Evolutionary conservation across 306 rosid species (phyloP), one percentile per base, ranked within the genome.

Genomic region (Glycine tomentella): DNA sequence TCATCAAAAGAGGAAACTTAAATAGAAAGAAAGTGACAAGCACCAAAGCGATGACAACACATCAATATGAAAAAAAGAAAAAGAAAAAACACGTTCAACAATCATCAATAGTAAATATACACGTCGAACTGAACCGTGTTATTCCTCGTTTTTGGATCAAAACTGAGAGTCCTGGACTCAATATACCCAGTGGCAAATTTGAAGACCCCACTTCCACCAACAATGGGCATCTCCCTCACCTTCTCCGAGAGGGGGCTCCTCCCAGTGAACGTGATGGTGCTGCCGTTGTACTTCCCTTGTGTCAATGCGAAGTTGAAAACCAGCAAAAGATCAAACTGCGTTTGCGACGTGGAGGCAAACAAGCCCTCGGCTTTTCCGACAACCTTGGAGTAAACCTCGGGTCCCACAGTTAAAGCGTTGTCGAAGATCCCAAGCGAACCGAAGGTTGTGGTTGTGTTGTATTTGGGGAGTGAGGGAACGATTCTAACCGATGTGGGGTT

Each of bases 121-220:
- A 87, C 62, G 81, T 85, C 80, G 25, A 85, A 91, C 80, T 90
- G 88, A 74, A 89, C 56, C 0, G 52, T 9, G 31, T 90, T 86
- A 52, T 91, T 80, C 10, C 88, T 86, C 0, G 91, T 65, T 2
- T 3, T 2, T 2, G 5, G 3, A 44, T 74, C 55, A 3, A 59
- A 2, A 0, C 17, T 52, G 9, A 53, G 36, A 45, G 91, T 91
- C 4, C 33, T 74, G 7, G 83, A 83, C 17, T 85, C 72, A 8
- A 53, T 88, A 83, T 86, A 93, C 2, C 96, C 95, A 5, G 81
- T 83, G 0, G 94, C 92, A 80, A 91, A 90, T 53, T 96, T 34
- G 79, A 93, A 91, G 62, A 89, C 80, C 0, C 97, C 94, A 25
- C 86, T 90, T 1, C 96, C 96, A 8, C 94, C 94, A 33, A 91